Evolutionary conservation across 2,329 filamentous ascomycete genomes (phyloP).

Genomic region (Xylariales sp.): DNA sequence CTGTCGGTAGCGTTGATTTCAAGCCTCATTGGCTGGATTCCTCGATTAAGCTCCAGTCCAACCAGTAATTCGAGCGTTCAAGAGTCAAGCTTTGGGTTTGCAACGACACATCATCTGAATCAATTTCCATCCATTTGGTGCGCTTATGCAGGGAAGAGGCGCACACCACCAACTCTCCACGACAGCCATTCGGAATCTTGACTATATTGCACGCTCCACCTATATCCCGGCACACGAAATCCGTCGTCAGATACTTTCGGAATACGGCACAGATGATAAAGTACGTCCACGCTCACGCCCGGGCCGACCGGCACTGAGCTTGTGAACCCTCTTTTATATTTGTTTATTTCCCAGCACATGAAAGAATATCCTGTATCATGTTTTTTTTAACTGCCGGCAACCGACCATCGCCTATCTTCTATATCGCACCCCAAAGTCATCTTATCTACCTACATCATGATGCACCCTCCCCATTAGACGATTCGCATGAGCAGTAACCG

Average conservation of each 20-base stretch:
- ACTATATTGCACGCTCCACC: constrained; percentile 6
- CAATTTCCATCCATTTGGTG: constrained; percentile 13
- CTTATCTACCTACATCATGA: neutral
- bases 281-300: constrained; percentile 8
- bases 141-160: constrained; percentile 20
- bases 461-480: neutral
- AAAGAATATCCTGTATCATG: constrained; percentile 13
- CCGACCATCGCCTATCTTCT: neutral
- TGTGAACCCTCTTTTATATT: constrained; percentile 8
- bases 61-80: neutral
- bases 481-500: neutral
- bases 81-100: neutral
- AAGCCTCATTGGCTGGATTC: neutral
- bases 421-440: neutral
- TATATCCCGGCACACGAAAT: constrained; percentile 24
- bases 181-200: neutral
- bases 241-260: constrained; percentile 23
- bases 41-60: neutral
- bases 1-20: too few relatives aligned
- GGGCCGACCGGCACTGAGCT: constrained; percentile 27
- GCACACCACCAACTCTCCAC: neutral
- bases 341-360: neutral
- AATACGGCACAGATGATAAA: constrained; percentile 28
- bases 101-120: neutral
- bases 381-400: neutral